Evolutionary conservation across 257 asterid genomes (phyloP).

Genomic region (Capsicum baccatum): DNA sequence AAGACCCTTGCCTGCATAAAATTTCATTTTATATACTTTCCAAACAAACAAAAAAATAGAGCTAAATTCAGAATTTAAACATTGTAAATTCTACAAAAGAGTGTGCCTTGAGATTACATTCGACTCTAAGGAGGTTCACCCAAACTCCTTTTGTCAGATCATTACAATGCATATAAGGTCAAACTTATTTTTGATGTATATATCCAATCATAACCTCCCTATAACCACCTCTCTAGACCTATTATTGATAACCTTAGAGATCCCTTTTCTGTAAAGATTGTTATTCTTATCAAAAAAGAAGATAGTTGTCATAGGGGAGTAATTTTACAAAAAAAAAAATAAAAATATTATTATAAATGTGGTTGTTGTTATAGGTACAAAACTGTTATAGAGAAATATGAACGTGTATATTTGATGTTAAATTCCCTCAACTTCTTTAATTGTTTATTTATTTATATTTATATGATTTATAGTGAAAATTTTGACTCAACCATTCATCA

Average conservation of each 20-base stretch:
- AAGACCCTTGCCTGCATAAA: slow-evolving; percentile 22
- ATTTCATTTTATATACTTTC: not conserved
- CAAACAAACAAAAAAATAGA: not conserved
- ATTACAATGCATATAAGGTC: rapidly evolving
- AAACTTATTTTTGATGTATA: not conserved
- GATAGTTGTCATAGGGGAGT: not conserved
- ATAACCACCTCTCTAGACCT: not conserved
- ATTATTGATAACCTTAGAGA: not conserved
- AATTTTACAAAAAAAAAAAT: not conserved
- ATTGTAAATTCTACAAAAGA: not conserved
- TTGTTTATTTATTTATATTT: not conserved
- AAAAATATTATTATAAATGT: not conserved
- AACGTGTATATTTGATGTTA: not conserved
- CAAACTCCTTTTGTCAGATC: not conserved
- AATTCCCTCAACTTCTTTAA: too few relatives aligned
- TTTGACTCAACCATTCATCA: not conserved
- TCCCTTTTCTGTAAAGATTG: not conserved
- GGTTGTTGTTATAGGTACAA: not conserved
- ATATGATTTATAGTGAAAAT: not conserved
- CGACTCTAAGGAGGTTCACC: not conserved
- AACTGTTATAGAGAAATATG: not conserved
- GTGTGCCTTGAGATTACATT: not conserved
- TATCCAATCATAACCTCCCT: not conserved
- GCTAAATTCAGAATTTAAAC: not conserved
- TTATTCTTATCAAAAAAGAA: not conserved